Base-by-base conservation (phyloP, 345 rosid genomes). In the Lepidium africanum region DNA sequence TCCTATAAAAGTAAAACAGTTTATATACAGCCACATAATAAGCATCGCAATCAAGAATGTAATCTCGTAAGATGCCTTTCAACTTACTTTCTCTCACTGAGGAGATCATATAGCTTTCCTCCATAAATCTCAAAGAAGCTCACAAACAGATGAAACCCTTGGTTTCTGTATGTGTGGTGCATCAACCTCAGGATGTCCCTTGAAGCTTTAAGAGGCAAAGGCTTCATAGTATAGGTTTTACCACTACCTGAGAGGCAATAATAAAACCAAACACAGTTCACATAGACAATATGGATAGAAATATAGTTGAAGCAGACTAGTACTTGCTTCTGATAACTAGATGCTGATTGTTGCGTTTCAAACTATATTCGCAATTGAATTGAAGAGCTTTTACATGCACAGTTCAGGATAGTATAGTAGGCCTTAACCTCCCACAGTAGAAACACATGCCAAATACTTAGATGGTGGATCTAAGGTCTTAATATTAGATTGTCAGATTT, bases 41-140 rank as follows among this genome's bases (percentile, higher is more conserved):
- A 27, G 59, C 23, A 67, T 45, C 54, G 7, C 47, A 54, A 59
- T 54, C 65, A n/a, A 67, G 46, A 60, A 54, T 6, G 19, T 5
- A 38, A 19, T 45, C 23, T 15, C 36, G 7, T 51, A 41, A 65
- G 68, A 62, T 41, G 42, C 56, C 10, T 39, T n/a, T 39, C 75
- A 75, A 81, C 94, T 86, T 80, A 93, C 97, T 88, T 93, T 77
- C 98, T 82, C 42, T 93, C 98, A 66, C 88, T 83, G 37, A 93
- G 89, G 58, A 93, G 98, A 81, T 93, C 98, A 68, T 51, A 93
- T 21, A 93, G 81, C 82, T 93, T 93, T 74, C 98, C 98, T 40
- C 98, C 98, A 38, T 93, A 93, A 45, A 93, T 93, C 77, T 88
- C 97, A 62, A 93, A 93, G 85, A 93, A 93, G 81, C 97, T 90